Percentiles rank a stretch among this genome's conserved stretches.
Evolutionary conservation across 192 early-diverging fungal genomes (phyloP).

Genomic region (Allomyces arbusculus): DNA sequence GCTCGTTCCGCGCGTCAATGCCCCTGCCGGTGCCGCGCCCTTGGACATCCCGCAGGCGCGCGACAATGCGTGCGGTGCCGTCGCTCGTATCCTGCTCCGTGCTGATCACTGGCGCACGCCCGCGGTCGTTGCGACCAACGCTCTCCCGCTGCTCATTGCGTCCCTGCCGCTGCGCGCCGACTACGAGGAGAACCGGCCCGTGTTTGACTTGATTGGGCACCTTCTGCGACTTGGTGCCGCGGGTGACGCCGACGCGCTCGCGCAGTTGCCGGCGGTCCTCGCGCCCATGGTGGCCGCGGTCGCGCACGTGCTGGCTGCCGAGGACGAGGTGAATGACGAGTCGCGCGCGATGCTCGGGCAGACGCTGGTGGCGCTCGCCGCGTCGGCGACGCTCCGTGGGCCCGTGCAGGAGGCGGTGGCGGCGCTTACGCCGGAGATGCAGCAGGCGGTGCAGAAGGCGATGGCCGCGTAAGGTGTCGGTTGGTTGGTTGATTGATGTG

Average conservation of each 20-base stretch:
- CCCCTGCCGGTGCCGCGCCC: slow-evolving; percentile 37
- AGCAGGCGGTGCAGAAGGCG: no score
- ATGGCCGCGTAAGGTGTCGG: no score
- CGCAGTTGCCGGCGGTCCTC: not conserved
- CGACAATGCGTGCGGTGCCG: slow-evolving; percentile 65
- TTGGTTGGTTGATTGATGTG: no score
- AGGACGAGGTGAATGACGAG: no score
- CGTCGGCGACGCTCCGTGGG: no score
- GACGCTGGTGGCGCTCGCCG: no score
- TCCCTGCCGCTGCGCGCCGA: slow-evolving; percentile 54
- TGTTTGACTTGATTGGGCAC: slow-evolving; percentile 25
- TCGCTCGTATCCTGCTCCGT: slow-evolving; percentile 40
- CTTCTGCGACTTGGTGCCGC: not conserved
- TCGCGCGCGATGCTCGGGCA: no score
- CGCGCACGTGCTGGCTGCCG: no score
- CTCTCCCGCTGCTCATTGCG: slow-evolving; percentile 40
- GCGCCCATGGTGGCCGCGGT: no score
- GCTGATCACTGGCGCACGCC: slow-evolving; percentile 24
- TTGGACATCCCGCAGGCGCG: slow-evolving; percentile 24
- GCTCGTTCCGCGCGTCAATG: not conserved
- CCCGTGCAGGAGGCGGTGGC: no score
- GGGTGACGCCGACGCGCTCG: not conserved
- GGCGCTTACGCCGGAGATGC: no score
- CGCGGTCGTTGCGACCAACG: slow-evolving; percentile 47
- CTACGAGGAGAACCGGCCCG: slow-evolving; percentile 56